These are phyloP conservation scores for Cyphellophora attinorum DNA, from an alignment of 2,329 filamentous ascomycete genomes.

Conservation along the genomic window DNA sequence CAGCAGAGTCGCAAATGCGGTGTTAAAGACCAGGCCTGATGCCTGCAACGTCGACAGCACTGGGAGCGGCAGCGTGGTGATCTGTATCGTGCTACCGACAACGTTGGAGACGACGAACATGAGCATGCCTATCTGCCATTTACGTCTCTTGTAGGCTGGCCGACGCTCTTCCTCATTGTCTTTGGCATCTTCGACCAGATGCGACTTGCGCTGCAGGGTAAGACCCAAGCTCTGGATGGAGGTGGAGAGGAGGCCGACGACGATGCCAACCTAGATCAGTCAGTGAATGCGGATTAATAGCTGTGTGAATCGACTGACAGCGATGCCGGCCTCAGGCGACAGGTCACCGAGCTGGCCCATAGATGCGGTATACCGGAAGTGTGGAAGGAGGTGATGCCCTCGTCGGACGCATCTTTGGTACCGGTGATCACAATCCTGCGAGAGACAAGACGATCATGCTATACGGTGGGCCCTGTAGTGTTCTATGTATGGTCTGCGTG, in stretches of 20 bases:
- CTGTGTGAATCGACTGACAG: slow-evolving; percentile 42
- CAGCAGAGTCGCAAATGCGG: slow-evolving; percentile 88
- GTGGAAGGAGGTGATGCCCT: too few relatives aligned
- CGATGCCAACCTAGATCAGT: slow-evolving; percentile 64
- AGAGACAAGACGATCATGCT: too few relatives aligned
- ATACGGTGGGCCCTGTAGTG: too few relatives aligned
- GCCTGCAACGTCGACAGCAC: slow-evolving; percentile 93
- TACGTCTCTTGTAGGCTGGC: slow-evolving; percentile 77
- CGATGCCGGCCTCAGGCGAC: slow-evolving; percentile 68
- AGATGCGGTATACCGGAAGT: too few relatives aligned
- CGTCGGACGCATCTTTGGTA: too few relatives aligned
- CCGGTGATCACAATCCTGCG: too few relatives aligned
- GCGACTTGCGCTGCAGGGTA: slow-evolving; percentile 93
- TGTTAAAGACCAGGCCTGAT: slow-evolving; percentile 96
- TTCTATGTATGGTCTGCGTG: too few relatives aligned
- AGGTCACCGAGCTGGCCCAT: slow-evolving; percentile 68
- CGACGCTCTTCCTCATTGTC: slow-evolving; percentile 64
- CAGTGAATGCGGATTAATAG: neutral
- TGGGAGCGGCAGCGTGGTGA: slow-evolving; percentile 87
- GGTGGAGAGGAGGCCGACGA: slow-evolving; percentile 87
- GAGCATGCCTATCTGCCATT: slow-evolving; percentile 94
- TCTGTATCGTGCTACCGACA: slow-evolving; percentile 91
- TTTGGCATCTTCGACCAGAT: slow-evolving; percentile 95
- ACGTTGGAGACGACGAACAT: slow-evolving; percentile 96
- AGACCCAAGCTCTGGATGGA: slow-evolving; percentile 91